Conservation (phyloP, 2,329 filamentous ascomycete species). For the Microcyclosporella mali region DNA sequence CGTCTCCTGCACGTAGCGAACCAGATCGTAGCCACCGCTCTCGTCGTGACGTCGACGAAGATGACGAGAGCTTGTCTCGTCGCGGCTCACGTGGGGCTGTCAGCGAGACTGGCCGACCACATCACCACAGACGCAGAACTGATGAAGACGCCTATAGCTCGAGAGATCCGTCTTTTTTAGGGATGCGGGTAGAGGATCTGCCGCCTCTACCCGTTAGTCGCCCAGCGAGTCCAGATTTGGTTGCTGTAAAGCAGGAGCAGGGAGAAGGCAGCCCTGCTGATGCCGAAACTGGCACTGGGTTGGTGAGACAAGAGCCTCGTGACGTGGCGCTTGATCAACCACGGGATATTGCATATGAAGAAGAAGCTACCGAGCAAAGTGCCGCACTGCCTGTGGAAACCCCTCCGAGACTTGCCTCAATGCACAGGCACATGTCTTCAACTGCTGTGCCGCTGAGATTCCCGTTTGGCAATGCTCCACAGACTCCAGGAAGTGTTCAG, state of each 20-base stretch:
- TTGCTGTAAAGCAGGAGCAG: constrained; percentile 25
- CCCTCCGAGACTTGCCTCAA: constrained; percentile 11
- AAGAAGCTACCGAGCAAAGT: too few species aligned
- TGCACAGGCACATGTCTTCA: constrained; percentile 22
- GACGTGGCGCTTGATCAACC: too few species aligned
- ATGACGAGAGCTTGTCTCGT: constrained; percentile 16
- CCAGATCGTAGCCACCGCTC: constrained; percentile 21
- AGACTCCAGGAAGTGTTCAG: constrained; percentile 20
- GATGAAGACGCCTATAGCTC: constrained; percentile 20
- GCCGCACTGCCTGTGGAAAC: constrained; percentile 5
- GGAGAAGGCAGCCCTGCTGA: constrained; percentile 29
- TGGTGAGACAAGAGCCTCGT: constrained; percentile 10
- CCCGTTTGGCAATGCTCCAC: constrained; percentile 27
- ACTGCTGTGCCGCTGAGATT: constrained; percentile 34
- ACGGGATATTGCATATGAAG: too few species aligned
- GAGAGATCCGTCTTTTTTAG: constrained; percentile 57
- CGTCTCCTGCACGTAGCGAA: constrained; percentile 18
- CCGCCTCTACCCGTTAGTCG: constrained; percentile 38
- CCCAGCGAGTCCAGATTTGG: constrained; percentile 23
- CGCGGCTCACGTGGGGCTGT: constrained; percentile 12
- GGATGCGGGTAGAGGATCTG: constrained; percentile 55
- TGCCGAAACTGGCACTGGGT: constrained; percentile 24
- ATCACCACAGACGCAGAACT: constrained; percentile 18
- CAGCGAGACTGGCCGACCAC: constrained; percentile 17
- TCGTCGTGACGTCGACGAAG: constrained; percentile 22